These are phyloP conservation scores for Starmerella potacharoeniae DNA, from an alignment of 805 yeast species.

Conservation along the genomic window DNA sequence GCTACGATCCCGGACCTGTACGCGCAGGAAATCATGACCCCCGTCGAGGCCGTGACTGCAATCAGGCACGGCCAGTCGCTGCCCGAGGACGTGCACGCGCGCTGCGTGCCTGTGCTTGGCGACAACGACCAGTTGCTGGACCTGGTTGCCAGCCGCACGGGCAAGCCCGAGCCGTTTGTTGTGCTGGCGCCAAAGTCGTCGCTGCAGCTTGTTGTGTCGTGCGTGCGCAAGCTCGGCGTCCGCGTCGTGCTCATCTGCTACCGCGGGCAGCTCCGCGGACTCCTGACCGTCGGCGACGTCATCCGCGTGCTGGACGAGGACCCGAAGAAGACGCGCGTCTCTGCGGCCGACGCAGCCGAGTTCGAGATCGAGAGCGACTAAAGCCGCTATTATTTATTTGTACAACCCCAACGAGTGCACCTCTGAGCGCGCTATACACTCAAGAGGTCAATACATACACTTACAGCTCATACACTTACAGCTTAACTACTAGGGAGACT, in stretches of 20 bases:
- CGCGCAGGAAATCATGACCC: conserved; percentile 14
- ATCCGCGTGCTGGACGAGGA: conserved; percentile 3
- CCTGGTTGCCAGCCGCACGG: conserved; percentile 7
- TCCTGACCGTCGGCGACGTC: conserved; percentile 16
- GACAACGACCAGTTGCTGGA: conserved; percentile 10
- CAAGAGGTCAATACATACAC: no score
- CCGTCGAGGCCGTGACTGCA: neutral
- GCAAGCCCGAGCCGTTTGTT: conserved; percentile 15
- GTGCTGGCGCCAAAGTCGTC: conserved; percentile 16
- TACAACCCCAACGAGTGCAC: neutral
- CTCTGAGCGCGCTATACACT: no score
- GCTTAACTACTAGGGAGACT: no score
- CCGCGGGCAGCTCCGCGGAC: conserved; percentile 12
- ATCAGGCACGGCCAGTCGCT: neutral
- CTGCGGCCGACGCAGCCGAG: conserved; percentile 5
- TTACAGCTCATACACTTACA: no score
- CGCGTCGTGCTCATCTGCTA: conserved; percentile 17
- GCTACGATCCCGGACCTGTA: conserved; percentile 11
- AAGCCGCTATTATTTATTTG: no score
- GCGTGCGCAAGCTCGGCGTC: conserved; percentile 17
- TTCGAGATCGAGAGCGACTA: conserved; percentile 10
- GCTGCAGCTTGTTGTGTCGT: conserved; percentile 6
- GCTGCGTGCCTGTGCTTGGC: conserved; percentile 17
- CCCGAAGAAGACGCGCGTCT: neutral
- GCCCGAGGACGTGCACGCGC: neutral